Base-by-base conservation (phyloP, 192 early-diverging fungal genomes). In the Coemansia sp. region DNA sequence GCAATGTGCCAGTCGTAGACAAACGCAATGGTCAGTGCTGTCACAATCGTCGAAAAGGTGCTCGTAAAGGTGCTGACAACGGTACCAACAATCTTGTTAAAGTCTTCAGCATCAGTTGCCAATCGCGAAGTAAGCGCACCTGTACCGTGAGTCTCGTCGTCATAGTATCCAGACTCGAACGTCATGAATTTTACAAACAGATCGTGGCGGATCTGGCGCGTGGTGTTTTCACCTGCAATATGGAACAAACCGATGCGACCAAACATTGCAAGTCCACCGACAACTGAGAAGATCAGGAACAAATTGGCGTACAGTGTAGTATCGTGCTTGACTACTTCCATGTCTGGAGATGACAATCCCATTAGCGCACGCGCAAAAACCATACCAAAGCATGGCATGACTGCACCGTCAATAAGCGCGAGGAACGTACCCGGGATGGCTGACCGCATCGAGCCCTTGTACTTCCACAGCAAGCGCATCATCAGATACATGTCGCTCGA, bases 381-480 rank as follows among this genome's bases (percentile, higher is more conserved):
- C n/a, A 91, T 70, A 25, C 92, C 83, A 75, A 94, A 96, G n/a
- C 88, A 69, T 2, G 94, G 94, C 82, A 91, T 88, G 5, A 91
- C 83, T 1, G 83, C 84, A 56, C 92, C 94, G 65, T 85, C 83
- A 19, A 85, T 67, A 2, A 65, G 3, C 22, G 84, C 53, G 0
- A 85, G 54, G 12, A 77, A n/a, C 2, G 51, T 21, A 26, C 69
- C 72, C 1, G 73, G 72, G 48, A 75, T 67, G 2, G 69, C 63
- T 3, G 56, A 58, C 37, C n/a, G 43, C 68, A 80, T 70, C 21
- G 71, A 67, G 21, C 68, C 57, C 7, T 50, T 61, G 65, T 74
- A 74, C 49, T 66, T 43, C 53, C 61, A 60, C 7, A 79, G 49
- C 56, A 79, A 43, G 16, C 65, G 67, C 49, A 63, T 6, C 57